Evolutionary conservation across 768 basidiomycete genomes (phyloP), one percentile per base, ranked within the genome.

Genomic region (Calvatia gigantea): DNA sequence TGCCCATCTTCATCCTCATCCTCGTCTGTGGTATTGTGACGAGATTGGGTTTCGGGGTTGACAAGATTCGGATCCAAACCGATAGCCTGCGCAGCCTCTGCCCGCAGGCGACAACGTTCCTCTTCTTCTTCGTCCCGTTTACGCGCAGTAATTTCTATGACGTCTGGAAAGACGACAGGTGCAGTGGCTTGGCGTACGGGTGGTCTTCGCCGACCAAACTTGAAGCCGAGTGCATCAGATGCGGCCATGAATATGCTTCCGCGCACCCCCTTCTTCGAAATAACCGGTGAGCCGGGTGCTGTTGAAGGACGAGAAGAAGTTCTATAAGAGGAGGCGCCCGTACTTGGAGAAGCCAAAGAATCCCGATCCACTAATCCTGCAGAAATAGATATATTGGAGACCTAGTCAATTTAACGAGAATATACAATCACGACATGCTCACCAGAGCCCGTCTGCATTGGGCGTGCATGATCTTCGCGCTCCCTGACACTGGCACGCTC

Each of bases 1-100:
- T 6, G 32, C 21, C 35, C 51, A 19, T 35, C 65, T 33, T 62
- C 66, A 6, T 65, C 67, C 1, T 72, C 71, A 5, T 72, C 73
- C 39, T 74, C 73, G 43, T 75, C 75, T 27, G 73, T 71, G 50
- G 65, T 69, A 29, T 71, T 69, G 4, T 72, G 66, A 38, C 66
- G 64, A 9, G 72, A 73, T 58, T 66, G 69, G 4, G 70, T 60
- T 31, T 73, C 70, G 23, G 70, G 66, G 23, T 78, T 75, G n/a
- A 78, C 63, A 41, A 82, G 72, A 31, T 76, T 77, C 8, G 81
- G 79, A 53, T 75, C 79, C 29, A 91, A 73, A 5, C 90, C 90
- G 44, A 92, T 84, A 11, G 86, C 81, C 62, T 89, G 84, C 0
- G 89, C 90, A 15, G 90, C 90, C 35, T 80, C 83, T 52, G 87